These are phyloP conservation scores for Boechera divaricarpa DNA, from an alignment of 345 rosid genomes.

Conservation along the genomic window DNA sequence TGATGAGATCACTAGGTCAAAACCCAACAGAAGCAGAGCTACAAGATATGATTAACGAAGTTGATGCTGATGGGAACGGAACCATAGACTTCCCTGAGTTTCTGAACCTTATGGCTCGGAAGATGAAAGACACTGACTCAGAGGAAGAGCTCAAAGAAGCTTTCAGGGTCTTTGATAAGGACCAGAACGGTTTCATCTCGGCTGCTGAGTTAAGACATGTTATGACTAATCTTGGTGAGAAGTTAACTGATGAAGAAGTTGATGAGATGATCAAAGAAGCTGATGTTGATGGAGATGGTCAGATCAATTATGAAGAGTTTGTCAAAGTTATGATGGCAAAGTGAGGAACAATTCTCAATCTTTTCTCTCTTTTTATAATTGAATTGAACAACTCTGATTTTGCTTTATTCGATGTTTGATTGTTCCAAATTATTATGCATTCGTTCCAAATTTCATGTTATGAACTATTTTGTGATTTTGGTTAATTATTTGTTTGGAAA, in stretches of 20 bases:
- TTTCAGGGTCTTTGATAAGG: conserved; percentile 49
- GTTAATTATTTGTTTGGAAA: conserved; percentile 30
- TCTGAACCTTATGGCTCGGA: conserved; percentile 61
- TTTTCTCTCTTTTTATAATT: not conserved
- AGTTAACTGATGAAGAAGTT: conserved; percentile 59
- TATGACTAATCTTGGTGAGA: conserved; percentile 63
- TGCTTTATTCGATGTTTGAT: not conserved
- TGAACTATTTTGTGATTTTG: conserved; percentile 5
- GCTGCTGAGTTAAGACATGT: conserved; percentile 61
- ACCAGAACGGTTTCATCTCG: conserved; percentile 48
- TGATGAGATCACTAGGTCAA: conserved; percentile 50
- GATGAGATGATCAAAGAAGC: conserved; percentile 51
- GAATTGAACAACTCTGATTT: not conserved
- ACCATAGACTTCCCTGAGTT: conserved; percentile 65
- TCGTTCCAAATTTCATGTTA: conserved; percentile 12
- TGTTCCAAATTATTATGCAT: conserved; percentile 21
- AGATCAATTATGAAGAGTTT: conserved; percentile 50
- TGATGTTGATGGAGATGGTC: conserved; percentile 52
- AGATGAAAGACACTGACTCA: conserved; percentile 60
- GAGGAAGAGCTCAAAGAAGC: conserved; percentile 51
- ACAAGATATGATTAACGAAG: conserved; percentile 55
- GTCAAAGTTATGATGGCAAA: conserved; percentile 54
- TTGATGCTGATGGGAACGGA: conserved; percentile 62
- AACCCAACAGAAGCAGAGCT: conserved; percentile 50
- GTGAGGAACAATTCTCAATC: conserved; percentile 32